These are phyloP conservation scores for Entomophthora muscae DNA, from an alignment of 371 early-diverging fungal genomes.

Conservation along the genomic window DNA sequence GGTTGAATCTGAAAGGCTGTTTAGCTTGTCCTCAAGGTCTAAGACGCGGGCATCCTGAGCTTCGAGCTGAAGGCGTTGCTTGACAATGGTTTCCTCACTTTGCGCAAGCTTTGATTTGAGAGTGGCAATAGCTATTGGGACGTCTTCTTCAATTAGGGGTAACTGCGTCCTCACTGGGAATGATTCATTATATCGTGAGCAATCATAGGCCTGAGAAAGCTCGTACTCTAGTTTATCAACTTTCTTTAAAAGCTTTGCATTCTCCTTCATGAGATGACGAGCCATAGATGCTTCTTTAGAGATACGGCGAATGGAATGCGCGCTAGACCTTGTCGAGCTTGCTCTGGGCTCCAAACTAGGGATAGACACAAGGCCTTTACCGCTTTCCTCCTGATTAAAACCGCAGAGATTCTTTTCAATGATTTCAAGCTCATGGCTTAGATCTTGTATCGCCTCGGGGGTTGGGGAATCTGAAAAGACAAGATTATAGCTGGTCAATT, in stretches of 20 bases:
- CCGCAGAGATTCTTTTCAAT: neutral
- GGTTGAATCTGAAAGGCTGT: neutral
- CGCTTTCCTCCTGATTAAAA: neutral
- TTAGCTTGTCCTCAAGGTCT: constrained; percentile 2
- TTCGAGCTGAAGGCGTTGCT: constrained; percentile 5
- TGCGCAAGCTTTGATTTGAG: constrained; percentile 1
- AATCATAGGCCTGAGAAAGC: neutral
- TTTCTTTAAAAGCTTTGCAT: neutral
- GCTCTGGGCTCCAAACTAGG: neutral
- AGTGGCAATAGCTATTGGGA: neutral
- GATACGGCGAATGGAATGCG: neutral
- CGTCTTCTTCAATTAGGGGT: neutral
- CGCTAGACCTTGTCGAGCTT: neutral
- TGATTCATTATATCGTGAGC: neutral
- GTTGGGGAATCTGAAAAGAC: neutral
- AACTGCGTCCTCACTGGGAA: too few species aligned
- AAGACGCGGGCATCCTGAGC: neutral
- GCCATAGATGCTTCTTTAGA: neutral
- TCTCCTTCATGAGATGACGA: constrained; percentile 1
- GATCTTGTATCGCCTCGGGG: constrained; percentile 2
- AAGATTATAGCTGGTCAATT: neutral
- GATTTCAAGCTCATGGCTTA: constrained; percentile 1
- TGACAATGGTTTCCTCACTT: neutral
- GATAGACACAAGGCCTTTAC: neutral
- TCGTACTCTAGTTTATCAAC: neutral